A percentile compares a stretch with the other conserved stretches of the same genome.
phyloP scores from a whole-genome alignment of 306 rosid species.

The Dryas octopetala region DNA sequence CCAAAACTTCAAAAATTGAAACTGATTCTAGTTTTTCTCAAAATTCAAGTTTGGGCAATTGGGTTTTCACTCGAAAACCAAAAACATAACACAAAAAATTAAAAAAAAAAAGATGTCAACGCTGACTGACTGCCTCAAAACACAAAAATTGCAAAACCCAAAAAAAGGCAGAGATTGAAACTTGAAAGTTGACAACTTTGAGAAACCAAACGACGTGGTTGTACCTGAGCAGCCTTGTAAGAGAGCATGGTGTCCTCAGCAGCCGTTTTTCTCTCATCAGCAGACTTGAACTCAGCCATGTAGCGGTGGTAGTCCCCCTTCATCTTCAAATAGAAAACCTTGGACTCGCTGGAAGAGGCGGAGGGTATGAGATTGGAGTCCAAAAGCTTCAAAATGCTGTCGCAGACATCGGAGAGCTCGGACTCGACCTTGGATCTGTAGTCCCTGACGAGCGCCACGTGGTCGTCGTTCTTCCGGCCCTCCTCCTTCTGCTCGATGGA shows the following conservation, averaged over 20 bases:
- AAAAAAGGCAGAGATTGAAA: neutral
- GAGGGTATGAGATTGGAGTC: slow-evolving; percentile 65
- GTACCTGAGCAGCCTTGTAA: slow-evolving; percentile 78
- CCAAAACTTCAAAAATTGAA: neutral
- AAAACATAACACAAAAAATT: neutral
- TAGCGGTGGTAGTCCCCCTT: slow-evolving; percentile 79
- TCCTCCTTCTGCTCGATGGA: slow-evolving; percentile 79
- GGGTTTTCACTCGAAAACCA: neutral
- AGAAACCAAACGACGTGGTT: neutral
- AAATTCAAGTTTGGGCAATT: neutral
- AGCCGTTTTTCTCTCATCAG: slow-evolving; percentile 58
- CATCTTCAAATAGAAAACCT: slow-evolving; percentile 75
- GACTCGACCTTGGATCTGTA: slow-evolving; percentile 76
- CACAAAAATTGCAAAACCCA: neutral
- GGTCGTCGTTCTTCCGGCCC: slow-evolving; percentile 69
- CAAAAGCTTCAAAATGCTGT: slow-evolving; percentile 44
- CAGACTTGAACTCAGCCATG: slow-evolving; percentile 66
- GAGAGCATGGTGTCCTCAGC: slow-evolving; percentile 76
- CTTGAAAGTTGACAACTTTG: neutral
- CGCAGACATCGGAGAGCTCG: slow-evolving; percentile 56
- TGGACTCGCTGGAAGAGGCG: slow-evolving; percentile 51
- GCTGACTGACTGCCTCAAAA: neutral
- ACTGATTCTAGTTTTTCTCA: neutral
- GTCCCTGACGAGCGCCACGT: slow-evolving; percentile 50
- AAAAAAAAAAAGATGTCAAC: neutral